A percentile compares a stretch with the other conserved stretches of the same genome.
These are phyloP conservation scores for Fusarium marasasianum DNA, from an alignment of 2,329 filamentous ascomycete genomes.

Conservation along the genomic window DNA sequence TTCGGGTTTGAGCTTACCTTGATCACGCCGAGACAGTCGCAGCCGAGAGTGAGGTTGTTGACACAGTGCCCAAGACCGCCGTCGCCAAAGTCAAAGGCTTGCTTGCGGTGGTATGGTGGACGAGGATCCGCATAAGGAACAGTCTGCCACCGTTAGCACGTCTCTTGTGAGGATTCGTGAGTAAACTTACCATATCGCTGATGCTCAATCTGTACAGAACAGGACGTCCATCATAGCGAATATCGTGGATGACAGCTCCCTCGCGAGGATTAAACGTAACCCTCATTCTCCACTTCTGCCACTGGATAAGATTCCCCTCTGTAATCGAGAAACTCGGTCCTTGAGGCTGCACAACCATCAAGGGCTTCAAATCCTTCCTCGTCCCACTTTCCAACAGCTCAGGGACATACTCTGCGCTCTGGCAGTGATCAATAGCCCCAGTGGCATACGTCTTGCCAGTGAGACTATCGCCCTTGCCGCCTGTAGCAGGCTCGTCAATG, in stretches of 20 bases:
- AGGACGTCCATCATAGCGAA: constrained; percentile 71
- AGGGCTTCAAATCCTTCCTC: constrained; percentile 65
- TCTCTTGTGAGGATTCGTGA: too few relatives aligned
- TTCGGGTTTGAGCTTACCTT: constrained; percentile 29
- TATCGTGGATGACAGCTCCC: constrained; percentile 73
- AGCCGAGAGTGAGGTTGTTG: constrained; percentile 73
- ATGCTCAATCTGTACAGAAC: constrained; percentile 74
- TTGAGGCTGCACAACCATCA: constrained; percentile 57
- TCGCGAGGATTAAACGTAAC: constrained; percentile 76
- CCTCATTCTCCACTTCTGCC: constrained; percentile 75
- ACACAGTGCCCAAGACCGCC: constrained; percentile 71
- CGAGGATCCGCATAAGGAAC: constrained; percentile 74
- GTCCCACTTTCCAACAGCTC: constrained; percentile 53
- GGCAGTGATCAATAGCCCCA: constrained; percentile 45
- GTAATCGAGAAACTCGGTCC: constrained; percentile 54
- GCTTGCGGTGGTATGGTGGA: constrained; percentile 70
- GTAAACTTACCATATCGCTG: constrained; percentile 68
- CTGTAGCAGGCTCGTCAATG: constrained; percentile 48
- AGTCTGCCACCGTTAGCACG: constrained; percentile 27
- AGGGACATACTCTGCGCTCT: constrained; percentile 51
- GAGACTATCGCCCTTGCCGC: constrained; percentile 42
- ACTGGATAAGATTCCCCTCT: constrained; percentile 56
- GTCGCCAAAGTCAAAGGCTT: constrained; percentile 76
- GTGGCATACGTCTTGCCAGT: constrained; percentile 25
- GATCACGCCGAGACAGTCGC: constrained; percentile 74